Conservation (phyloP, 257 asterid species). For the Petunia secreta region DNA sequence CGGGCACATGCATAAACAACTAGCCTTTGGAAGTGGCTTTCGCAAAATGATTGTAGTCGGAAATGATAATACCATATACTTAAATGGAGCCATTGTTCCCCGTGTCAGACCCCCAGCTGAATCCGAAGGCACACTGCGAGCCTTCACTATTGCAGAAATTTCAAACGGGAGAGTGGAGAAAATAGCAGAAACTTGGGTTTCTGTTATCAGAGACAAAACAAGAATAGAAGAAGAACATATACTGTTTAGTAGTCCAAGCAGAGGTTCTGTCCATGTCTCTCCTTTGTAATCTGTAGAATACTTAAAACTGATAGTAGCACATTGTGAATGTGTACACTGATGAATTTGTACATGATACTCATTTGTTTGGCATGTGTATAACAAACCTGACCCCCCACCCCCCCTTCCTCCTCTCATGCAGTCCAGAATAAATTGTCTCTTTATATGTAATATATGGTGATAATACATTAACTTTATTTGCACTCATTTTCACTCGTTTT, state of each 20-base stretch:
- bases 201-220: conserved; percentile 55
- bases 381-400: neutral
- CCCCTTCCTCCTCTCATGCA: neutral
- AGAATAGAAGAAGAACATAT: conserved; percentile 53
- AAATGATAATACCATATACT: conserved; percentile 60
- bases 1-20: conserved; percentile 93
- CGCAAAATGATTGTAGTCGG: conserved; percentile 85
- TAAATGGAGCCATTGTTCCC: conserved; percentile 90
- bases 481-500: too few relatives aligned
- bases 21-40: conserved; percentile 65
- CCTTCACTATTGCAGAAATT: conserved; percentile 71
- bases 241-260: conserved; percentile 41
- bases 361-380: neutral
- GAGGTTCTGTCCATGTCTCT: conserved; percentile 18
- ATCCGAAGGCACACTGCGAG: conserved; percentile 62
- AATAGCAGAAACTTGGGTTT: conserved; percentile 85
- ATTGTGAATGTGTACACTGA: neutral
- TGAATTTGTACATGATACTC: neutral
- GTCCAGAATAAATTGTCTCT: neutral
- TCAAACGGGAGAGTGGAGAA: conserved; percentile 56
- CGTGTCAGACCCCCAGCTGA: conserved; percentile 53
- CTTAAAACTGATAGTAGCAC: neutral
- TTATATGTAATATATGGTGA: too few relatives aligned
- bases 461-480: neutral
- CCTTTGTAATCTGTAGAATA: neutral